These are phyloP conservation scores for Yarrowia osloensis DNA, from an alignment of 805 yeast species.

Conservation along the genomic window DNA sequence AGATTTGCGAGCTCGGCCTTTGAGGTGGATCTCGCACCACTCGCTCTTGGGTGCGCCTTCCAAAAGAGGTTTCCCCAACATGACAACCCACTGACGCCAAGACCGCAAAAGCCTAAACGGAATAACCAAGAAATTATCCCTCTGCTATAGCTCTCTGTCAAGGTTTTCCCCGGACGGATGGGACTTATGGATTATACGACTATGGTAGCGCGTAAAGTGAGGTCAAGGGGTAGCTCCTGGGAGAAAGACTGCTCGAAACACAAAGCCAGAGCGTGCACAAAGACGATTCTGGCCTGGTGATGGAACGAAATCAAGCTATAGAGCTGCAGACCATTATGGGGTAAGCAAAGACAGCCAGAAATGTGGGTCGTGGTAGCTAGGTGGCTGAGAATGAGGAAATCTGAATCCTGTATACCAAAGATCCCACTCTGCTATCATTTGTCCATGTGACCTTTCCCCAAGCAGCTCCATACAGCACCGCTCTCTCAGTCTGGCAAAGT, in stretches of 20 bases:
- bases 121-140: background rate
- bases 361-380: too few relatives aligned
- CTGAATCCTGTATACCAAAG: too few relatives aligned
- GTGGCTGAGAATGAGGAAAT: too few relatives aligned
- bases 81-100: background rate
- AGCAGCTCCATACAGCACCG: background rate
- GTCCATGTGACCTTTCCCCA: background rate
- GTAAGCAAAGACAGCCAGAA: background rate
- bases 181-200: constrained; percentile 10
- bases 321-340: background rate
- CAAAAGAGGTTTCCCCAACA: constrained; percentile 23
- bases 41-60: constrained; percentile 1
- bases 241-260: background rate
- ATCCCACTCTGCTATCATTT: too few relatives aligned
- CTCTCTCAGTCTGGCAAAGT: background rate
- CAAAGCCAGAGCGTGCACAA: background rate
- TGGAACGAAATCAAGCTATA: background rate
- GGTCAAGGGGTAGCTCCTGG: background rate
- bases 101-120: background rate
- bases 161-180: constrained; percentile 29
- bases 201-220: background rate
- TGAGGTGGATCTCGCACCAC: background rate
- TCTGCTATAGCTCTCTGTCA: background rate
- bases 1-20: background rate
- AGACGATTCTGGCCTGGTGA: background rate